Percentiles rank a stretch among this genome's conserved stretches.
These are phyloP conservation scores for Leptomonas pyrrhocoris DNA, from an alignment of 208 protist species.

Conservation along the genomic window DNA sequence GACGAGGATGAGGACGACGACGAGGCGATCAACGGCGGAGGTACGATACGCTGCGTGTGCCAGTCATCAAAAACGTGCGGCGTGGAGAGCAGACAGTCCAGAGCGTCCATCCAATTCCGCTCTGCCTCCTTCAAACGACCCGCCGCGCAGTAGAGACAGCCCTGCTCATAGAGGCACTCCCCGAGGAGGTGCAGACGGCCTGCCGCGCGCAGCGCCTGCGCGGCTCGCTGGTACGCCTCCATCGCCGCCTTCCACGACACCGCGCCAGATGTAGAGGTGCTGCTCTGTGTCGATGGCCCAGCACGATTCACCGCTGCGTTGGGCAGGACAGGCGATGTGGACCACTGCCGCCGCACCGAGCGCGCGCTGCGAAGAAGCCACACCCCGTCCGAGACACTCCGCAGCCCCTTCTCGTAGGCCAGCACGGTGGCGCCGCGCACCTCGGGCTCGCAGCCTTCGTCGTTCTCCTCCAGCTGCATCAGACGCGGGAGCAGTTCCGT, in stretches of 20 bases:
- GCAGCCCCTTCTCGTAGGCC: conserved; percentile 42
- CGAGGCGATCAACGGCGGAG: conserved; percentile 16
- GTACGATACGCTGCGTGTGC: conserved; percentile 29
- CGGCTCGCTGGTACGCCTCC: conserved; percentile 48
- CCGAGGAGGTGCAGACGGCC: conserved; percentile 63
- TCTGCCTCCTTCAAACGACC: conserved; percentile 50
- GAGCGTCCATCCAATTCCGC: conserved; percentile 64
- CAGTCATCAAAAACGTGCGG: conserved; percentile 61
- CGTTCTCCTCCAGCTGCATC: conserved; percentile 44
- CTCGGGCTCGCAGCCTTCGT: conserved; percentile 2
- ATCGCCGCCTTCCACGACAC: conserved; percentile 44
- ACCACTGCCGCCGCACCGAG: conserved; percentile 38
- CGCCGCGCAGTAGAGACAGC: conserved; percentile 50
- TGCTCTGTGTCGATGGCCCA: neutral
- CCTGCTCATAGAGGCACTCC: conserved; percentile 77
- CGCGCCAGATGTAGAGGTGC: neutral
- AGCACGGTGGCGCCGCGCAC: neutral
- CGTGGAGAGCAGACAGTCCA: conserved; percentile 69
- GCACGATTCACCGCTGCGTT: neutral
- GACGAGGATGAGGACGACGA: neutral
- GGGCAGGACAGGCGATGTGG: neutral
- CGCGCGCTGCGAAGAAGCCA: conserved; percentile 49
- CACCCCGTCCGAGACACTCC: conserved; percentile 47
- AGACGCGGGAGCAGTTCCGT: conserved; percentile 56
- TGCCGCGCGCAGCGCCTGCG: conserved; percentile 46